Conservation (phyloP, 768 basidiomycete genomes). For the Lactarius sp. region DNA sequence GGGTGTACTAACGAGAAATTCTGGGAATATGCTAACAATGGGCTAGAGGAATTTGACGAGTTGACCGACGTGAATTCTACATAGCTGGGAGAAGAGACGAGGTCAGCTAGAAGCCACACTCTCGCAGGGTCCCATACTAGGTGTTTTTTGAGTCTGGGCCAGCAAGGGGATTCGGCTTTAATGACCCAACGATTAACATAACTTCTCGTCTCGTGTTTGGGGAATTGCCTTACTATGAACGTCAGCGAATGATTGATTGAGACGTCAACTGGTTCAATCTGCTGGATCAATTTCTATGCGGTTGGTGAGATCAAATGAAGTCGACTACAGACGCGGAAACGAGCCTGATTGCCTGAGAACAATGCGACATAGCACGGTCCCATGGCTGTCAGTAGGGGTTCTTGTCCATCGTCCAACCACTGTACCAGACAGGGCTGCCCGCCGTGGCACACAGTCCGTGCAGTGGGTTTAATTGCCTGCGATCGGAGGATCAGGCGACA, state of each 20-base stretch:
- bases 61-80: constrained; percentile 44
- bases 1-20: constrained; percentile 46
- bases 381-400: constrained; percentile 46
- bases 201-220: background rate
- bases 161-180: constrained; percentile 49
- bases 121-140: constrained; percentile 41
- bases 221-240: constrained; percentile 47
- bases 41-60: constrained; percentile 29
- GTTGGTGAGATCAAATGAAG: background rate
- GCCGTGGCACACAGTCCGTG: constrained; percentile 39
- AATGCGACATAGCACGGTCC: constrained; percentile 53
- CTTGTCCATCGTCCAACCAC: constrained; percentile 61
- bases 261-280: constrained; percentile 52
- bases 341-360: constrained; percentile 50
- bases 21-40: constrained; percentile 46
- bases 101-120: background rate
- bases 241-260: constrained; percentile 41
- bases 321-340: constrained; percentile 5
- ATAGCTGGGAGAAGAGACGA: constrained; percentile 42
- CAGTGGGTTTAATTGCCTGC: constrained; percentile 14
- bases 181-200: background rate
- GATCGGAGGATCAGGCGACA: background rate
- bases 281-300: constrained; percentile 51
- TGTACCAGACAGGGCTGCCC: constrained; percentile 49
- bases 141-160: constrained; percentile 51